Evolutionary conservation across 2,329 filamentous ascomycete species (phyloP).

Genomic region (Xylariaceae sp.): DNA sequence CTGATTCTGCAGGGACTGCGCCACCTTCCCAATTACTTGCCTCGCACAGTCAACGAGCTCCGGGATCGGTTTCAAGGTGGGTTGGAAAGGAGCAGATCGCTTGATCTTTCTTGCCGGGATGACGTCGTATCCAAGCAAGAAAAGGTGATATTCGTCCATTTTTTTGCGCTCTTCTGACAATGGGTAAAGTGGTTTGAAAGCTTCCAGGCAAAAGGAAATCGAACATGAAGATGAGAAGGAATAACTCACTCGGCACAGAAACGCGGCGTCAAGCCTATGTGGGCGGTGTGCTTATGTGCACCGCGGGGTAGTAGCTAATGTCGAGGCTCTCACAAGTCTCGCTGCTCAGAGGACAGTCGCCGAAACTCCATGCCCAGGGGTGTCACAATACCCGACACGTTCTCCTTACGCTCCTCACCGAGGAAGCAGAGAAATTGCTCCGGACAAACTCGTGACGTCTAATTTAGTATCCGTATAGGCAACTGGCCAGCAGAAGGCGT

Average conservation of each 20-base stretch:
- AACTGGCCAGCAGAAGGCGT: neutral
- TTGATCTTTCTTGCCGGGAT: too few species aligned
- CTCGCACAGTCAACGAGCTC: slow-evolving; percentile 11
- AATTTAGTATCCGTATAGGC: neutral
- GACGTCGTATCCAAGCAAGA: too few species aligned
- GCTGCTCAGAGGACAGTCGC: slow-evolving; percentile 11
- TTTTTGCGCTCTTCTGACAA: neutral
- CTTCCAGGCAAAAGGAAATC: neutral
- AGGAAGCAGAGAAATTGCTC: slow-evolving; percentile 7
- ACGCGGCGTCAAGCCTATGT: neutral
- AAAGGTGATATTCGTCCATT: neutral
- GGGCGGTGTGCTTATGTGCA: neutral
- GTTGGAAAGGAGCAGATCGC: neutral
- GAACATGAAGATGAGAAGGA: neutral
- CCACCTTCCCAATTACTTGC: slow-evolving; percentile 16
- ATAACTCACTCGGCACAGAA: slow-evolving; percentile 10
- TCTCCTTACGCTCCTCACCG: slow-evolving; percentile 3
- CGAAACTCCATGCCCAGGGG: slow-evolving; percentile 18
- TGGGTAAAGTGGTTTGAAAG: neutral
- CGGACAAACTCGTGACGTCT: slow-evolving; percentile 10
- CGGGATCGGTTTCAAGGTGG: neutral
- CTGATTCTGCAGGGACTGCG: neutral
- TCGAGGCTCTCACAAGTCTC: slow-evolving; percentile 8
- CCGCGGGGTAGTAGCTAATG: neutral
- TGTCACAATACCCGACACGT: slow-evolving; percentile 1